Evolutionary conservation across 352 stramenopile genomes (phyloP).

Genomic region (Thalassiosira hispida): DNA sequence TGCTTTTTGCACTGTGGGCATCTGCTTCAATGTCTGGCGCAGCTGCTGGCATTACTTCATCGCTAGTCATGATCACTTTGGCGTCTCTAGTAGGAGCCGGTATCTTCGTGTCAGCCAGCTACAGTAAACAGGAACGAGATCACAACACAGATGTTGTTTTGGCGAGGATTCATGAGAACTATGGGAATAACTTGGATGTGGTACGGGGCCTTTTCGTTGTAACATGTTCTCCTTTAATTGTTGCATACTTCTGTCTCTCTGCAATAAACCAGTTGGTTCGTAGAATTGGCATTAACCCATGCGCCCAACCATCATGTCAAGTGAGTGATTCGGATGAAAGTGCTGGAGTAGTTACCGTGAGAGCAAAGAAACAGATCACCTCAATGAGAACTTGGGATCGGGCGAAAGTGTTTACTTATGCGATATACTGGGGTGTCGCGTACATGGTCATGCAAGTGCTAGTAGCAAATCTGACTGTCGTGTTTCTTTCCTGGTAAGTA

Average conservation of each 20-base stretch:
- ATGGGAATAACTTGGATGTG: constrained; percentile 53
- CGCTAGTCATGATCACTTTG: constrained; percentile 64
- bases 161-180: constrained; percentile 50
- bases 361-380: constrained; percentile 51
- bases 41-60: constrained; percentile 51
- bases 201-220: constrained; percentile 62
- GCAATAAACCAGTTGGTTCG: constrained; percentile 72
- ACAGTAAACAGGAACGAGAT: constrained; percentile 49
- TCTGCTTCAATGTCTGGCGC: constrained; percentile 68
- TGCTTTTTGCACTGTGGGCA: constrained; percentile 67
- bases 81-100: constrained; percentile 57
- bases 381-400: constrained; percentile 63
- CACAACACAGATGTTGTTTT: constrained; percentile 34
- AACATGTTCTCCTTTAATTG: constrained; percentile 54
- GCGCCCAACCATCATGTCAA: constrained; percentile 34
- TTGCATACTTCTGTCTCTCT: constrained; percentile 64
- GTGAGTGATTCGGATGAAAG: constrained; percentile 17
- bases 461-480: constrained; percentile 68
- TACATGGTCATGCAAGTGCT: constrained; percentile 79
- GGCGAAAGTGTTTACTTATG: constrained; percentile 64
- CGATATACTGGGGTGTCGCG: constrained; percentile 71
- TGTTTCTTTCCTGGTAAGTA: constrained; percentile 73
- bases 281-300: constrained; percentile 50
- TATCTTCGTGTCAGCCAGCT: constrained; percentile 63
- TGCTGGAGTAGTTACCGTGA: constrained; percentile 46